Evolutionary conservation across 306 rosid species (phyloP).

Genomic region (Acacia melanoxylon): DNA sequence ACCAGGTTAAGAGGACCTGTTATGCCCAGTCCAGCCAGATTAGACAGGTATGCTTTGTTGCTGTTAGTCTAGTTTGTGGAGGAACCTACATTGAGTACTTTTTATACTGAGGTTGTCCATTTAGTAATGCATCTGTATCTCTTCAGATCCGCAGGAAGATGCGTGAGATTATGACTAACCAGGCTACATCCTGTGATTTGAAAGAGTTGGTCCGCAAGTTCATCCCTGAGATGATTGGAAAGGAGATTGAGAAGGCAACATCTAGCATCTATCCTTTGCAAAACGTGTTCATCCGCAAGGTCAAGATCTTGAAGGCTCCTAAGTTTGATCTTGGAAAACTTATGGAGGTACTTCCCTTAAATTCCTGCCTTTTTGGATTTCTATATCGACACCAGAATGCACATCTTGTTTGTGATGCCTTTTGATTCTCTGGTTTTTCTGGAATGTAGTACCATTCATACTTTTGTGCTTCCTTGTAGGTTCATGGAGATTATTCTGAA

Average conservation of each 20-base stretch:
- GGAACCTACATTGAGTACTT: not conserved
- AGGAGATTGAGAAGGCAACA: constrained; percentile 87
- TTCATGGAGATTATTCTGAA: constrained; percentile 77
- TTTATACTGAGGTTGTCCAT: not conserved
- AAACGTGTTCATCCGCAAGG: constrained; percentile 83
- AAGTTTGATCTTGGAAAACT: constrained; percentile 91
- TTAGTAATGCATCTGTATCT: not conserved
- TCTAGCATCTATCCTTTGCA: constrained; percentile 77
- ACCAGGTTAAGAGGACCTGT: constrained; percentile 93
- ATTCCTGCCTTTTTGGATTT: not conserved
- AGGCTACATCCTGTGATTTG: constrained; percentile 80
- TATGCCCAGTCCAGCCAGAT: constrained; percentile 93
- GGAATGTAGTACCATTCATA: not conserved
- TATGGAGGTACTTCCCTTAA: constrained; percentile 67
- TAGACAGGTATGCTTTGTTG: constrained; percentile 57
- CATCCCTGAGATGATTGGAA: constrained; percentile 90
- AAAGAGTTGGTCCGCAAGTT: constrained; percentile 90
- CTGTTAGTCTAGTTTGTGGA: not conserved
- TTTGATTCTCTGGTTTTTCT: not conserved
- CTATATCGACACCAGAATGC: not conserved
- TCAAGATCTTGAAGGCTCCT: constrained; percentile 92
- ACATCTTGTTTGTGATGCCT: not conserved
- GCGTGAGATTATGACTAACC: constrained; percentile 84
- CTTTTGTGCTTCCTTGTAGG: constrained; percentile 41
- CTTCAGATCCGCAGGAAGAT: constrained; percentile 88